Conservation (phyloP, 345 rosid species). For the Aquilaria sinensis region DNA sequence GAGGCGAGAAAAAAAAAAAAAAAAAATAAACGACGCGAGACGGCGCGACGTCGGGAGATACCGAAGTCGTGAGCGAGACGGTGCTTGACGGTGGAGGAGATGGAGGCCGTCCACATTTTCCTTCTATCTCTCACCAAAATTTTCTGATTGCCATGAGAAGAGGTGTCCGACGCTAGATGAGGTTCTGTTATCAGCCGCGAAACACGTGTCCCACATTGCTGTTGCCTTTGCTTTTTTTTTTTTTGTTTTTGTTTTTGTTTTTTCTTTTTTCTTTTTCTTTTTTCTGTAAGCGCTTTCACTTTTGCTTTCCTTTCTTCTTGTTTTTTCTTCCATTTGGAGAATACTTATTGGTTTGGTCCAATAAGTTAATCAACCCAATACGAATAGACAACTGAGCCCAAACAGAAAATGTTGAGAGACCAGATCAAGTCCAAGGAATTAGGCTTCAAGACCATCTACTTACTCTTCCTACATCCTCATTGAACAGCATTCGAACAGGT, state of each 20-base stretch:
- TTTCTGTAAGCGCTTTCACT: background rate
- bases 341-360: background rate
- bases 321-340: background rate
- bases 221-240: too few species aligned
- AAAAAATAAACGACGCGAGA: slow-evolving; percentile 19
- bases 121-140: background rate
- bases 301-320: background rate
- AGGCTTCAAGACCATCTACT: too few species aligned
- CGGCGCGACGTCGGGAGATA: slow-evolving; percentile 12
- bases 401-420: too few species aligned
- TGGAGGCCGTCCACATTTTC: slow-evolving; percentile 49
- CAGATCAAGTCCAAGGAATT: too few species aligned
- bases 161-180: background rate
- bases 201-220: background rate
- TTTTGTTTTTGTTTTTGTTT: too few species aligned
- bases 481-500: too few species aligned
- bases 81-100: slow-evolving; percentile 42
- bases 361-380: too few species aligned
- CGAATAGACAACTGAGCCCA: too few species aligned
- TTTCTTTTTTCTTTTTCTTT: too few species aligned
- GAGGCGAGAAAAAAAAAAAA: slow-evolving; percentile 5
- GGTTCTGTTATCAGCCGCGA: background rate
- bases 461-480: too few species aligned
- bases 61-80: slow-evolving; percentile 27
- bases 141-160: background rate